These are phyloP conservation scores for Boletus edulis DNA, from an alignment of 768 basidiomycete genomes.

Conservation along the genomic window DNA sequence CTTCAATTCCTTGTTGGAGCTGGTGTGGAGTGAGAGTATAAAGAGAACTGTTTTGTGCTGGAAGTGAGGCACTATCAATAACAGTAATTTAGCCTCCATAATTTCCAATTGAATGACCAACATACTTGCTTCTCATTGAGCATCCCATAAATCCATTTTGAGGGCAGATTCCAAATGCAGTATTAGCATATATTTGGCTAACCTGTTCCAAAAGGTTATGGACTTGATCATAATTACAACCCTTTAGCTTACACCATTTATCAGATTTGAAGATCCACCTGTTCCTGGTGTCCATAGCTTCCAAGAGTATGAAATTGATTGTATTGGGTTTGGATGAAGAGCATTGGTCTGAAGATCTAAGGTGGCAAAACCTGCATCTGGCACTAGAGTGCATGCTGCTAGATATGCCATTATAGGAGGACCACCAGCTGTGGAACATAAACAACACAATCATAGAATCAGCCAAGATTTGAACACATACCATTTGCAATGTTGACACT, in stretches of 20 bases:
- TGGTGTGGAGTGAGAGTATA: background rate
- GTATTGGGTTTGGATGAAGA: background rate
- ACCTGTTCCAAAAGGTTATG: background rate
- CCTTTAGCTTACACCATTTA: background rate
- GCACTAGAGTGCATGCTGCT: slow-evolving; percentile 5
- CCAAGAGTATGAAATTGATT: background rate
- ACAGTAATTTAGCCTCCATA: background rate
- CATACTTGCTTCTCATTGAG: background rate
- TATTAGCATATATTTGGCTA: background rate
- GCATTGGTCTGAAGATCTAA: slow-evolving; percentile 1
- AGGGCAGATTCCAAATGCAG: background rate
- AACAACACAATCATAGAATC: too few relatives aligned
- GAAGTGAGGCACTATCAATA: background rate
- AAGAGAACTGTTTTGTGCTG: background rate
- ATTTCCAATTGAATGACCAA: background rate
- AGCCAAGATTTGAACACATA: background rate
- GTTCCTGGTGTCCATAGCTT: slow-evolving; percentile 2
- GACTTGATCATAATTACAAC: background rate
- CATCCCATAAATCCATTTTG: background rate
- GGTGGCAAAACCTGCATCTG: background rate
- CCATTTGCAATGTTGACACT: background rate
- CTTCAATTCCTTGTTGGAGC: slow-evolving; percentile 1
- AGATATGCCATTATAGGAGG: background rate
- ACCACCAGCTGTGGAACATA: background rate
- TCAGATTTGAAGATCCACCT: background rate